Evolutionary conservation across 495 filamentous ascomycete species (phyloP).

Genomic region (Aspergillus incahuasiensis): DNA sequence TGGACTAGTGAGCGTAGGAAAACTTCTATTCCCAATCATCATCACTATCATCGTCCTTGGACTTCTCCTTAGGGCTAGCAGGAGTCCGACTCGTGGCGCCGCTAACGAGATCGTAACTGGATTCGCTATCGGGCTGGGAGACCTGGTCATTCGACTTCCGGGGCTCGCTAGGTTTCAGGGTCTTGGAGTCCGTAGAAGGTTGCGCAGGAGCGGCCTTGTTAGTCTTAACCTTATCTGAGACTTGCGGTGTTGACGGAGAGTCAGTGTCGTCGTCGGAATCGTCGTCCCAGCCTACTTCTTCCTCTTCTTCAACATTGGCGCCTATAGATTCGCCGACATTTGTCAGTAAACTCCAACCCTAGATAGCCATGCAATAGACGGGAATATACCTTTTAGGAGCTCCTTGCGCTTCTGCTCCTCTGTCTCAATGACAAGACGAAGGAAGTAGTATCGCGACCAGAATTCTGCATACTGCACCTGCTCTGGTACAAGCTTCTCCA

Average conservation of each 20-base stretch:
- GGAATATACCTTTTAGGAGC: constrained; percentile 74
- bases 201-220: constrained; percentile 10
- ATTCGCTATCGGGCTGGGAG: constrained; percentile 80
- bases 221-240: constrained; percentile 16
- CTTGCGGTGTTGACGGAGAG: constrained; percentile 49
- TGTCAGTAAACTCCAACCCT: no score
- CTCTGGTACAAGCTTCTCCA: constrained; percentile 95
- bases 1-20: background rate
- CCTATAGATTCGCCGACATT: constrained; percentile 23
- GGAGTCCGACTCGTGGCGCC: constrained; percentile 75
- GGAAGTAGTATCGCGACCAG: constrained; percentile 95
- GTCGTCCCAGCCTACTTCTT: constrained; percentile 83
- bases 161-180: constrained; percentile 56
- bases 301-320: constrained; percentile 60
- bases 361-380: no score
- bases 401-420: constrained; percentile 89
- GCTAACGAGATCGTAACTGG: constrained; percentile 90
- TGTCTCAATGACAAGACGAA: constrained; percentile 90
- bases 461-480: constrained; percentile 82
- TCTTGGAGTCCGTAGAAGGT: constrained; percentile 34
- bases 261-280: constrained; percentile 63
- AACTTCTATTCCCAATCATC: constrained; percentile 76
- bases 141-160: constrained; percentile 83
- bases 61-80: constrained; percentile 67
- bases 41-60: constrained; percentile 55